phyloP scores from a whole-genome alignment of 306 rosid species.

The Canavalia gladiata region DNA sequence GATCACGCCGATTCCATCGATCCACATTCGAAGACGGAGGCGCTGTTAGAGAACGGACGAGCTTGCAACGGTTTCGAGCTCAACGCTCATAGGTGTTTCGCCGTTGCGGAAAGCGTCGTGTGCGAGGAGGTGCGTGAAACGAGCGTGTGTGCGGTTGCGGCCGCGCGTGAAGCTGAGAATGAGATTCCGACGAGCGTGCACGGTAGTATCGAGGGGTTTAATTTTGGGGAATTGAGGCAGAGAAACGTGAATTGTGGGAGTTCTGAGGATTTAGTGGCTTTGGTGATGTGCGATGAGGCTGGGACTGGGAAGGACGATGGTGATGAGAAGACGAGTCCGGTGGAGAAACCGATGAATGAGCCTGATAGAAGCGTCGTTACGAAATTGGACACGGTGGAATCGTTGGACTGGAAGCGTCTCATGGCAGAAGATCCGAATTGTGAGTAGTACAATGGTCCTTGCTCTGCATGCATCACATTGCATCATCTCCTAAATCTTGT shows the following conservation, averaged over 20 bases:
- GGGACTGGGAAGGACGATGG: slow-evolving; percentile 49
- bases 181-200: slow-evolving; percentile 53
- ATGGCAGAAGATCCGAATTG: slow-evolving; percentile 93
- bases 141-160: slow-evolving; percentile 51
- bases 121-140: slow-evolving; percentile 53
- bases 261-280: slow-evolving; percentile 54
- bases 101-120: slow-evolving; percentile 51
- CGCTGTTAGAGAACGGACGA: slow-evolving; percentile 23
- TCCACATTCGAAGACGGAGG: slow-evolving; percentile 30
- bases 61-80: slow-evolving; percentile 58
- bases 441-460: slow-evolving; percentile 53
- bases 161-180: slow-evolving; percentile 49
- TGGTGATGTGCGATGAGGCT: slow-evolving; percentile 19
- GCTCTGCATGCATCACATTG: slow-evolving; percentile 35
- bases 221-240: slow-evolving; percentile 78
- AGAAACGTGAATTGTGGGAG: slow-evolving; percentile 65
- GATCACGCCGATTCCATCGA: slow-evolving; percentile 57
- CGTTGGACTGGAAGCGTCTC: slow-evolving; percentile 90
- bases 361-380: slow-evolving; percentile 54
- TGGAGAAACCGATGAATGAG: slow-evolving; percentile 60
- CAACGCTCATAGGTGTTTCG: slow-evolving; percentile 40
- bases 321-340: slow-evolving; percentile 47
- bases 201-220: slow-evolving; percentile 64
- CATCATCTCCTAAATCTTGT: not conserved
- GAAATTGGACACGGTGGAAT: slow-evolving; percentile 65